Evolutionary conservation across 176 grass and related monocot species (phyloP).

Genomic region (bread wheat (Triticum aestivum)): IWGSC_CS_RefSeq_v2.1 NC_057795.1:594968789-594969288

Average conservation of each 20-base stretch:
- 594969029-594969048: background rate
- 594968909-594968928: background rate
- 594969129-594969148: background rate
- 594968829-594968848: too few relatives aligned
- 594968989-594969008: background rate
- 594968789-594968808: too few relatives aligned
- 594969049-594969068: background rate
- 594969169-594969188: background rate
- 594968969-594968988: background rate
- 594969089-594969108: too few relatives aligned
- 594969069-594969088: too few relatives aligned
- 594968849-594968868: background rate
- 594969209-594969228: background rate
- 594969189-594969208: background rate
- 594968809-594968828: too few relatives aligned
- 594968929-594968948: background rate
- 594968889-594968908: background rate
- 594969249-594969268: too few relatives aligned
- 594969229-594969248: too few relatives aligned
- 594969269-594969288: too few relatives aligned
- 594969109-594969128: background rate
- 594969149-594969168: background rate
- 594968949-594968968: background rate
- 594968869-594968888: too few relatives aligned
- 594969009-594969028: background rate